Percentiles rank a stretch among this genome's conserved stretches.
Conservation (phyloP, 2,329 filamentous ascomycete genomes). For the Neofusicoccum parvum region DNA sequence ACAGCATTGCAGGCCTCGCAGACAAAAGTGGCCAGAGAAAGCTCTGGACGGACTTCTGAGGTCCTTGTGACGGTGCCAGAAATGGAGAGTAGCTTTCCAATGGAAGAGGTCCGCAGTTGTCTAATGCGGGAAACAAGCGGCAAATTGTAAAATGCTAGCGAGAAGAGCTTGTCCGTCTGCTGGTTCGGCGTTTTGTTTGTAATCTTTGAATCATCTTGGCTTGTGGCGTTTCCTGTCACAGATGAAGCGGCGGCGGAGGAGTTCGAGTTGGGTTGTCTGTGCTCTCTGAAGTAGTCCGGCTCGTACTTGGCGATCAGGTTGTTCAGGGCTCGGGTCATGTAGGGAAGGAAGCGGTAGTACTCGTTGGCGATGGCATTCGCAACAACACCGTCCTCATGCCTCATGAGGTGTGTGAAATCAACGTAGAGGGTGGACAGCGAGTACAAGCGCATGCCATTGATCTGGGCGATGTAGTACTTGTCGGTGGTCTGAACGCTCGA, state of each 20-base stretch:
- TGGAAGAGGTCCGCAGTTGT: constrained; percentile 82
- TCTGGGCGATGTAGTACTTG: constrained; percentile 83
- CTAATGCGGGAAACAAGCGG: constrained; percentile 84
- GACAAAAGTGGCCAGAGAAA: constrained; percentile 88
- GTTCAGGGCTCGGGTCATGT: constrained; percentile 84
- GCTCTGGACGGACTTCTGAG: constrained; percentile 91
- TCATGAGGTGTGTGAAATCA: constrained; percentile 81
- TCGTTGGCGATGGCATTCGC: constrained; percentile 84
- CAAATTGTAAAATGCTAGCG: constrained; percentile 90
- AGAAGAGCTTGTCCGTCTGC: constrained; percentile 95
- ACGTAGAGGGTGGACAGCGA: constrained; percentile 84
- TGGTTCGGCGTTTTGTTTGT: constrained; percentile 82
- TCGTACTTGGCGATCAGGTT: constrained; percentile 94
- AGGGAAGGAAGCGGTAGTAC: constrained; percentile 94
- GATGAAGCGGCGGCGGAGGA: constrained; percentile 73
- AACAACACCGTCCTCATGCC: constrained; percentile 75
- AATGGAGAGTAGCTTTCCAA: constrained; percentile 91
- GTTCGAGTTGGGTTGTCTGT: constrained; percentile 77
- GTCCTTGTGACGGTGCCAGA: constrained; percentile 96
- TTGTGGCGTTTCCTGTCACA: constrained; percentile 59
- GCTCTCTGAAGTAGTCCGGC: constrained; percentile 88
- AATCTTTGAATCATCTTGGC: constrained; percentile 47
- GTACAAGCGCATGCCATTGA: constrained; percentile 73
- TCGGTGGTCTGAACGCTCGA: constrained; percentile 74
- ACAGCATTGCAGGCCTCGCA: constrained; percentile 86